Evolutionary conservation across 345 rosid species (phyloP).

Genomic region (Lumnitzera littorea): DNA sequence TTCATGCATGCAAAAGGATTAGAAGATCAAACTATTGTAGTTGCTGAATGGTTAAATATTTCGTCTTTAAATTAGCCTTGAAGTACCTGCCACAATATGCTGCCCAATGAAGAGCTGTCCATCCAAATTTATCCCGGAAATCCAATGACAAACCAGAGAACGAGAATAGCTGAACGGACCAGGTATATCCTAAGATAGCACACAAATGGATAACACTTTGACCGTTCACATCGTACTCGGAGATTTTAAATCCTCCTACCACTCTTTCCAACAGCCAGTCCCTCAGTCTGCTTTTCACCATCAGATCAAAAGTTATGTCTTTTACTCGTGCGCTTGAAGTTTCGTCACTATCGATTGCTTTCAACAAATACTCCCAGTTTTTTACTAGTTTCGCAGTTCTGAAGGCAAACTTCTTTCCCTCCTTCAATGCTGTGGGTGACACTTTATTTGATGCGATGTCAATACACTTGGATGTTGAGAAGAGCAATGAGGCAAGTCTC

Average conservation of each 20-base stretch:
- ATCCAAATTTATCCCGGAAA: constrained; percentile 83
- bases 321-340: constrained; percentile 53
- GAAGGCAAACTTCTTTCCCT: constrained; percentile 51
- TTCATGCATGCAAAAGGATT: no score
- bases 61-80: no score
- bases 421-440: constrained; percentile 38
- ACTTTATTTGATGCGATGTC: constrained; percentile 44
- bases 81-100: constrained; percentile 78
- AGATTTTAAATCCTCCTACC: constrained; percentile 45
- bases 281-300: constrained; percentile 60
- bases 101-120: constrained; percentile 99
- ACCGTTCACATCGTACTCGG: constrained; percentile 67
- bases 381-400: constrained; percentile 43
- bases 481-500: constrained; percentile 73
- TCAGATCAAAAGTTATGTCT: constrained; percentile 53
- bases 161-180: constrained; percentile 68
- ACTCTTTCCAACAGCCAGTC: constrained; percentile 93
- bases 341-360: constrained; percentile 42
- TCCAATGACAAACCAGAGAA: constrained; percentile 73
- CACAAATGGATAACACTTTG: constrained; percentile 90
- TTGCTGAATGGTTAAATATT: no score
- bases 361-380: constrained; percentile 69
- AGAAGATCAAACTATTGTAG: no score
- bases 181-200: constrained; percentile 76
- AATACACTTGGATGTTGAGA: constrained; percentile 58